Conservation (phyloP, 306 rosid species). For the Medicago ruthenica region DNA sequence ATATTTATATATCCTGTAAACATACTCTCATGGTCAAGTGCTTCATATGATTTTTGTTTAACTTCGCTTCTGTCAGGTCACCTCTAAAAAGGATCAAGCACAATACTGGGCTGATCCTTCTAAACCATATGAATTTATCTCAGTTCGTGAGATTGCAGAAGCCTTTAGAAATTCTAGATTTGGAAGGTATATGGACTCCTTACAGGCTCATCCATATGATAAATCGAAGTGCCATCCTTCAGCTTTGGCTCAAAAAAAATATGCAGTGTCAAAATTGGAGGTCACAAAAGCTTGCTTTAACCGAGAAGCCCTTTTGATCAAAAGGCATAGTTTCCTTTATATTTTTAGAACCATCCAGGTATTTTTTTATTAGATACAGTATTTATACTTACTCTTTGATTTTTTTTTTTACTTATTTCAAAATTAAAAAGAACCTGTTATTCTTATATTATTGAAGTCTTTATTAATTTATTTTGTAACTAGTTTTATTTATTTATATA, state of each 20-base stretch:
- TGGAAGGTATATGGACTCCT: conserved; percentile 62
- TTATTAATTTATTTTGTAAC: background rate
- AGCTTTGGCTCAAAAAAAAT: conserved; percentile 67
- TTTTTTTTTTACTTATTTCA: conserved; percentile 4
- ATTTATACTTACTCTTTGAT: conserved; percentile 20
- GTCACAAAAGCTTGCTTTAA: conserved; percentile 69
- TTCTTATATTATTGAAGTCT: background rate
- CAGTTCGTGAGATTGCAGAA: conserved; percentile 71
- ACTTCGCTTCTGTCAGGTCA: conserved; percentile 61
- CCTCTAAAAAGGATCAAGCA: conserved; percentile 85
- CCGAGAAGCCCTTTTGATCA: conserved; percentile 68
- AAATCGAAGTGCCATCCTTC: conserved; percentile 60
- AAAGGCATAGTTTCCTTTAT: conserved; percentile 80
- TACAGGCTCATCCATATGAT: conserved; percentile 55
- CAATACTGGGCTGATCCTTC: conserved; percentile 88
- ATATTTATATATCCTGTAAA: background rate
- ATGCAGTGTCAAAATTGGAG: conserved; percentile 65
- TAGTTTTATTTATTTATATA: conserved; percentile 6
- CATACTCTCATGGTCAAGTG: conserved; percentile 20
- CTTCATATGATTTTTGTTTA: conserved; percentile 19
- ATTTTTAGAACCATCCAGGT: conserved; percentile 87
- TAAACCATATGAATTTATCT: conserved; percentile 64
- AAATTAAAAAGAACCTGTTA: conserved; percentile 1
- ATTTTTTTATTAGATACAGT: conserved; percentile 26
- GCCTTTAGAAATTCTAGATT: conserved; percentile 66